Conservation (phyloP, 441 rosid genomes). For the Arabidopsis lyrata region DNA sequence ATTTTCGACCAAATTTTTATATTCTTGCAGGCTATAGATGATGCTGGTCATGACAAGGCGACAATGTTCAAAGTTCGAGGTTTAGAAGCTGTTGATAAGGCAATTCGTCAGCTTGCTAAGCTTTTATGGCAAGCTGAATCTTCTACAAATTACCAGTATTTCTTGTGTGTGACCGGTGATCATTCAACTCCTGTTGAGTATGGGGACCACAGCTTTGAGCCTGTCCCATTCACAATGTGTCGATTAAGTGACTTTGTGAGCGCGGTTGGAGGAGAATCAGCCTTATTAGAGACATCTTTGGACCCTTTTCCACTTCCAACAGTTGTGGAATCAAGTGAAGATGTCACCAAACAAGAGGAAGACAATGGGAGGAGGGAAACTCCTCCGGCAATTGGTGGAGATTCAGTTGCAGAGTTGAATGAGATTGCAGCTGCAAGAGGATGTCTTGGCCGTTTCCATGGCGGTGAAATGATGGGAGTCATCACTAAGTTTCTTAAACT, state of each 20-base stretch:
- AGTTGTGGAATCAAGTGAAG: conserved; percentile 52
- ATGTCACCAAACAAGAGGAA: conserved; percentile 29
- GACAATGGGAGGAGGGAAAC: conserved; percentile 34
- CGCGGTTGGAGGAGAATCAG: conserved; percentile 75
- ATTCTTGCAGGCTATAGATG: conserved; percentile 84
- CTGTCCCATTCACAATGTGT: conserved; percentile 85
- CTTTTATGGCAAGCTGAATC: conserved; percentile 84
- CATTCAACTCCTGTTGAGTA: conserved; percentile 97
- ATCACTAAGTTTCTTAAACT: conserved; percentile 71
- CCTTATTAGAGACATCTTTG: conserved; percentile 57
- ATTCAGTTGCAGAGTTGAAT: conserved; percentile 67
- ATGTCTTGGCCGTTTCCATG: conserved; percentile 89
- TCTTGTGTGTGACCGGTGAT: conserved; percentile 87
- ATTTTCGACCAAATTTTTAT: neutral
- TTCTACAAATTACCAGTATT: conserved; percentile 62
- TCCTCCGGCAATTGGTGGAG: conserved; percentile 57
- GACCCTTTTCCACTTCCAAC: conserved; percentile 87
- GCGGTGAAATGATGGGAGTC: conserved; percentile 79
- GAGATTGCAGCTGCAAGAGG: conserved; percentile 92
- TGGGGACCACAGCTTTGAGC: conserved; percentile 96
- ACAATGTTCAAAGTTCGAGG: conserved; percentile 71
- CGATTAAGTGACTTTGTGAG: conserved; percentile 68
- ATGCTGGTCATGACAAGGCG: conserved; percentile 97
- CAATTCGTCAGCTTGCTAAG: conserved; percentile 84
- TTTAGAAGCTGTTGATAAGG: conserved; percentile 83